These are phyloP conservation scores for Fremontodendron californicum DNA, from an alignment of 345 rosid species.

Conservation along the genomic window DNA sequence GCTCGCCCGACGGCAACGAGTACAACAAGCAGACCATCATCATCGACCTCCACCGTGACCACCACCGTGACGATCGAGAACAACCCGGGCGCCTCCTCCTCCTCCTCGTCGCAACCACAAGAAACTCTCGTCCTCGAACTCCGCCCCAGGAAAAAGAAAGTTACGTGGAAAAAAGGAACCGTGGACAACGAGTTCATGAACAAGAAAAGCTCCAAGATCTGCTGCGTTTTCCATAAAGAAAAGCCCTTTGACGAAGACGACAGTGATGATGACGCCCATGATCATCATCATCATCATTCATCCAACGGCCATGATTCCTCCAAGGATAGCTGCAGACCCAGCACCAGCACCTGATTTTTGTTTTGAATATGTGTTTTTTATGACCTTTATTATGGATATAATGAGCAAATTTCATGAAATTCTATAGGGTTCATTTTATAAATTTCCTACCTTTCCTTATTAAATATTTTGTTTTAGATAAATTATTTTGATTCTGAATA, in stretches of 20 bases:
- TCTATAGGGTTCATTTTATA: not conserved
- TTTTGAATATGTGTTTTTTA: not conserved
- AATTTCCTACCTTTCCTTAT: not conserved
- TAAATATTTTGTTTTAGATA: not conserved
- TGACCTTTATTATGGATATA: not conserved
- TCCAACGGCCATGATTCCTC: constrained; percentile 18
- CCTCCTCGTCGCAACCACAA: constrained; percentile 28
- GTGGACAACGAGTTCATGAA: constrained; percentile 96
- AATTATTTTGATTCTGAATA: not conserved
- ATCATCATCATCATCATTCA: constrained; percentile 23
- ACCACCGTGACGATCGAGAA: constrained; percentile 48
- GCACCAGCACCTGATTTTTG: constrained; percentile 13
- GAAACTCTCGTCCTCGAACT: constrained; percentile 57
- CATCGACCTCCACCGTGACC: constrained; percentile 23
- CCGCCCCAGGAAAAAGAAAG: constrained; percentile 79
- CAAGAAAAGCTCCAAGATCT: constrained; percentile 94
- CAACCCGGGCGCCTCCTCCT: constrained; percentile 23
- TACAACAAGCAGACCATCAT: constrained; percentile 24
- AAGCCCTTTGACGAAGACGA: constrained; percentile 87
- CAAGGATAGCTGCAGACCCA: constrained; percentile 18
- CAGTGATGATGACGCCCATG: constrained; percentile 66
- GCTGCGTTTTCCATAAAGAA: constrained; percentile 94
- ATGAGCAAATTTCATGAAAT: not conserved
- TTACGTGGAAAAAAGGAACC: constrained; percentile 92
- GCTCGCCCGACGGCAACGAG: constrained; percentile 35